phyloP scores from a whole-genome alignment of 2,329 filamentous ascomycete species.

The Trichophyton schoenleinii region DNA sequence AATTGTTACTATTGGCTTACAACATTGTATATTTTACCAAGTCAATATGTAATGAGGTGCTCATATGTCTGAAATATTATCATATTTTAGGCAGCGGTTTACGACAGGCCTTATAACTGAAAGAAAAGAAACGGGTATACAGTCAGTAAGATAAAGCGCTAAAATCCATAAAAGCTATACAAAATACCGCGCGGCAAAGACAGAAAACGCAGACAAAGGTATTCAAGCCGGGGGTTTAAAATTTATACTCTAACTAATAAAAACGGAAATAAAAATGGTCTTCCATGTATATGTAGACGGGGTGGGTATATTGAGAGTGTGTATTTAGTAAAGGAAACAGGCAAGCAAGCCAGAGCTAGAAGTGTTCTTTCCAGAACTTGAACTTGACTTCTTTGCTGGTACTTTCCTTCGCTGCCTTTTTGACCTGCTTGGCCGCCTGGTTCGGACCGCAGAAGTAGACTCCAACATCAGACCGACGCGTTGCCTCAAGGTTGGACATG shows the following conservation, averaged over 20 bases:
- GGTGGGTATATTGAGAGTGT: neutral
- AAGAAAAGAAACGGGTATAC: neutral
- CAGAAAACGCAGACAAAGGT: neutral
- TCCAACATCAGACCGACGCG: slow-evolving; percentile 70
- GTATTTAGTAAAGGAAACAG: neutral
- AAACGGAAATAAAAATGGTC: neutral
- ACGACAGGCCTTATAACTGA: neutral
- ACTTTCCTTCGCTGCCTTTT: slow-evolving; percentile 61
- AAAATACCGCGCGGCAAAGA: neutral
- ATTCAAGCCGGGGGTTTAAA: neutral
- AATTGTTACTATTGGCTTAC: neutral
- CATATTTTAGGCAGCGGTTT: too few relatives aligned
- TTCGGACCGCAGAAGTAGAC: slow-evolving; percentile 97
- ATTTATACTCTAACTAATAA: neutral
- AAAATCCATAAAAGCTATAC: neutral
- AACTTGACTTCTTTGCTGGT: slow-evolving; percentile 73
- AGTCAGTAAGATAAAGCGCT: neutral
- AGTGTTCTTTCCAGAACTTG: slow-evolving; percentile 98
- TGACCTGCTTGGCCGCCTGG: slow-evolving; percentile 66
- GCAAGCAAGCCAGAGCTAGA: slow-evolving; percentile 18
- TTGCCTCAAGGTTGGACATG: slow-evolving; percentile 65
- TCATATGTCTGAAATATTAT: neutral
- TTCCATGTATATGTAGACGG: neutral
- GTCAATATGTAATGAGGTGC: too few relatives aligned
- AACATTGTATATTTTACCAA: neutral